A percentile compares a stretch with the other conserved stretches of the same genome.
phyloP scores from a whole-genome alignment of 2,329 filamentous ascomycete species.

The Fusarium nisikadoi region DNA sequence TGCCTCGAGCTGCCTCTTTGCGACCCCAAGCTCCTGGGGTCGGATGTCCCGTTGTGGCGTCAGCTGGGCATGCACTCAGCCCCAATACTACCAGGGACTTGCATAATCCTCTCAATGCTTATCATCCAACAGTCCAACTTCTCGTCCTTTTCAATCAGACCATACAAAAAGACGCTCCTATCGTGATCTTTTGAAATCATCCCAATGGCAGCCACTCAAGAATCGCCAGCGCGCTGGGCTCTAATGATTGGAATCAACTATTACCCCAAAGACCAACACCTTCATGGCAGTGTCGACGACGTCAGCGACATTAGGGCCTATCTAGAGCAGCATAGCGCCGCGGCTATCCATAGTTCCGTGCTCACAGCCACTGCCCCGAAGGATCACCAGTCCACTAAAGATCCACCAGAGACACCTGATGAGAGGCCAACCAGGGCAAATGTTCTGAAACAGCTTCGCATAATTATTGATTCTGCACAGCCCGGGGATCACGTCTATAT shows the following conservation, averaged over 20 bases:
- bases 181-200: fast-evolving
- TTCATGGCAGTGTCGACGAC: not conserved
- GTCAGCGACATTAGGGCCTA: not conserved
- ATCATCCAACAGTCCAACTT: not conserved
- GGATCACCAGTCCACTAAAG: not conserved
- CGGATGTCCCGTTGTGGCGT: not conserved
- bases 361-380: not conserved
- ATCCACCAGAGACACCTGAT: not conserved
- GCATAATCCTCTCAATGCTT: not conserved
- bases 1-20: not conserved
- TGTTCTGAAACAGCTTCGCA: not conserved
- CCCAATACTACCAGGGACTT: not conserved
- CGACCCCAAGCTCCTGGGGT: not conserved
- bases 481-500: not conserved
- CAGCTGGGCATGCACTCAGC: not conserved
- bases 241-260: not conserved
- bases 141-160: not conserved
- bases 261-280: not conserved
- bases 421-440: not conserved
- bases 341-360: not conserved
- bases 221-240: not conserved
- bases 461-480: not conserved
- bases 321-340: not conserved
- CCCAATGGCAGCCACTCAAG: fast-evolving
- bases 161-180: fast-evolving